Base-by-base conservation (phyloP, 2,329 filamentous ascomycete species). In the Seiridium cupressi region DNA sequence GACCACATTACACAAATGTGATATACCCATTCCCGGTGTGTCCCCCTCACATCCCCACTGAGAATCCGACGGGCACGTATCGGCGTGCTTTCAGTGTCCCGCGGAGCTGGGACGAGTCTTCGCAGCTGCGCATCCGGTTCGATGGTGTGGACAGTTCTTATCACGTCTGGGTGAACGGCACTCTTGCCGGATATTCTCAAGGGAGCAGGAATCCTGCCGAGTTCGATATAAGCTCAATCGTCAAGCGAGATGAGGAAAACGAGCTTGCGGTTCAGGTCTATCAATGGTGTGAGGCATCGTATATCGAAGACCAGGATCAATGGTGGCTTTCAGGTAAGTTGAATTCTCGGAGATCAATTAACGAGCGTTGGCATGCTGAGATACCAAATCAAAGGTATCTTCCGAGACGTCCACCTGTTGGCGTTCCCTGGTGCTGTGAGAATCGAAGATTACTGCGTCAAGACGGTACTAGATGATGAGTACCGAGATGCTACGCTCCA, bases 91-190 rank as follows among this genome's bases (percentile, higher is more conserved):
- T 90, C 65, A 66, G 73, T 1, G 76, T 89, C 3, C 85, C 85
- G 0, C 59, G 72, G 2, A 70, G 74, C 6, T 84, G 81, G 76
- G 74, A 75, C 34, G 67, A 68, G 8, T 69, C 73, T 59, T 69
- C 64, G 4, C 84, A 88, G 63, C 73, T 90, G 18, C 79, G 87
- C 13, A 74, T 91, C 31, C 78, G 89, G 9, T 91, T 91, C 62
- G 89, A 91, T 58, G 89, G 89, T 1, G 88, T 91, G 0, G 89
- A 91, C 66, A 88, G 86, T 66, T 85, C 88, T 0, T 91, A 88
- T 66, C 87, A 91, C 70, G 73, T 91, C 9, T 91, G 83, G 81
- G 74, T 91, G 5, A 91, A 91, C 63, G 86, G 86, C 0, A 69
- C 76, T 13, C 74, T 86, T 42, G 76, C 90, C 2, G 89, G 89